A percentile compares a stretch with the other conserved stretches of the same genome.
Evolutionary conservation across 2,329 filamentous ascomycete genomes (phyloP).

Genomic region (Hypoxylon sp.): DNA sequence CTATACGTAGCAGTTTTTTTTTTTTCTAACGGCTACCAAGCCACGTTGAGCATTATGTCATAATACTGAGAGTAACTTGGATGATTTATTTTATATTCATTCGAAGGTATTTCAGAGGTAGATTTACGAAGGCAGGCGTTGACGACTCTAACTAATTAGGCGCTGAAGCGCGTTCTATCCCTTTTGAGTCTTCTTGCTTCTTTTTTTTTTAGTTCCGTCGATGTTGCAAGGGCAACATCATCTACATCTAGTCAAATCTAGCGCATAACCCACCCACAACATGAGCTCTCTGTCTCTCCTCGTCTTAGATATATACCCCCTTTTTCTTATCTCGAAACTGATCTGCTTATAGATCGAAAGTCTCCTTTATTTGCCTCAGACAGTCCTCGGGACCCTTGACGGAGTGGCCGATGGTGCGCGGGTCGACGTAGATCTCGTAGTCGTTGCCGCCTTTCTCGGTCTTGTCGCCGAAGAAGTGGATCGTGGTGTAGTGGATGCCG

Average conservation of each 20-base stretch:
- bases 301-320: neutral
- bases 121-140: slow-evolving; percentile 4
- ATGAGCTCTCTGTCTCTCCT: neutral
- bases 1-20: neutral
- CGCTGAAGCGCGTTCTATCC: slow-evolving; percentile 22
- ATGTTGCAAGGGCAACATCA: slow-evolving; percentile 5
- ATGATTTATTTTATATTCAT: slow-evolving; percentile 8
- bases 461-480: slow-evolving; percentile 99
- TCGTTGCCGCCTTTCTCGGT: slow-evolving; percentile 92
- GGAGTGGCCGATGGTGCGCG: slow-evolving; percentile 85
- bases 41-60: neutral
- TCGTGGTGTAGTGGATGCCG: slow-evolving; percentile 83
- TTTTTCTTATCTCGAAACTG: neutral
- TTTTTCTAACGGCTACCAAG: neutral
- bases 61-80: neutral
- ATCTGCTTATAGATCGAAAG: slow-evolving; percentile 75
- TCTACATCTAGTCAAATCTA: slow-evolving; percentile 18
- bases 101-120: slow-evolving; percentile 8
- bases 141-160: slow-evolving; percentile 25
- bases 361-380: slow-evolving; percentile 81
- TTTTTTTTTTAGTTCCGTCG: slow-evolving; percentile 7
- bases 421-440: slow-evolving; percentile 90
- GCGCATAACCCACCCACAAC: neutral
- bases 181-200: neutral
- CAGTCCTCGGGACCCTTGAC: slow-evolving; percentile 89